phyloP scores from a whole-genome alignment of 805 yeast genomes.

The Ogataea neopini region DNA sequence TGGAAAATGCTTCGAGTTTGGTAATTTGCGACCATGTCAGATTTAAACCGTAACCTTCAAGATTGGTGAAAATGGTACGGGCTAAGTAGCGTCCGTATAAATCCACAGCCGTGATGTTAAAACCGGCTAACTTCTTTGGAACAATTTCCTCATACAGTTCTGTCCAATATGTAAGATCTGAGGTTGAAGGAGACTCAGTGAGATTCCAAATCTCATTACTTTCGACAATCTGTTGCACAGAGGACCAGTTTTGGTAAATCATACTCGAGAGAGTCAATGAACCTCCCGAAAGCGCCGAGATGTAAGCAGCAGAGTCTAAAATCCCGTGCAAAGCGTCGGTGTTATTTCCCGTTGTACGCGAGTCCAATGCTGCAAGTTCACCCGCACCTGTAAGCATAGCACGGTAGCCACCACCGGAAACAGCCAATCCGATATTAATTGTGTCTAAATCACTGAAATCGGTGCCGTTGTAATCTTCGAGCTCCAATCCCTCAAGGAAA shows the following conservation, averaged over 20 bases:
- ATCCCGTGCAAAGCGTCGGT: conserved; percentile 47
- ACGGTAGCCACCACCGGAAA: conserved; percentile 85
- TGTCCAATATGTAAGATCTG: conserved; percentile 48
- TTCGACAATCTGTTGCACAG: conserved; percentile 55
- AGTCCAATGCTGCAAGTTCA: conserved; percentile 73
- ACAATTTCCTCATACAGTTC: conserved; percentile 49
- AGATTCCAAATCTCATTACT: conserved; percentile 62
- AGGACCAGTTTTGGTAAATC: conserved; percentile 65
- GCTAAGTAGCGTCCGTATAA: conserved; percentile 72
- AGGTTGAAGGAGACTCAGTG: conserved; percentile 55
- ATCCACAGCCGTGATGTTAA: conserved; percentile 61
- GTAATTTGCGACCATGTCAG: conserved; percentile 56
- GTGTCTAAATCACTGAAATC: conserved; percentile 39
- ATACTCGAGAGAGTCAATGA: conserved; percentile 72
- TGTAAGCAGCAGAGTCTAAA: conserved; percentile 67
- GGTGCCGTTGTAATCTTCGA: conserved; percentile 46
- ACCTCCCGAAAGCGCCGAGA: conserved; percentile 80
- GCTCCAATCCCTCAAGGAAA: conserved; percentile 45
- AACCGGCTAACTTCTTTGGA: conserved; percentile 58
- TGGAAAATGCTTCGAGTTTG: conserved; percentile 54
- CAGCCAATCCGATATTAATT: conserved; percentile 57
- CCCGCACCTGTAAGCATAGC: conserved; percentile 88
- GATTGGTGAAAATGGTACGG: conserved; percentile 60
- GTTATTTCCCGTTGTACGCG: conserved; percentile 49
- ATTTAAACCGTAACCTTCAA: conserved; percentile 60